Evolutionary conservation across 352 stramenopile genomes (phyloP), one percentile per base, ranked within the genome.

Genomic region (Globisporangium perplexum): DNA sequence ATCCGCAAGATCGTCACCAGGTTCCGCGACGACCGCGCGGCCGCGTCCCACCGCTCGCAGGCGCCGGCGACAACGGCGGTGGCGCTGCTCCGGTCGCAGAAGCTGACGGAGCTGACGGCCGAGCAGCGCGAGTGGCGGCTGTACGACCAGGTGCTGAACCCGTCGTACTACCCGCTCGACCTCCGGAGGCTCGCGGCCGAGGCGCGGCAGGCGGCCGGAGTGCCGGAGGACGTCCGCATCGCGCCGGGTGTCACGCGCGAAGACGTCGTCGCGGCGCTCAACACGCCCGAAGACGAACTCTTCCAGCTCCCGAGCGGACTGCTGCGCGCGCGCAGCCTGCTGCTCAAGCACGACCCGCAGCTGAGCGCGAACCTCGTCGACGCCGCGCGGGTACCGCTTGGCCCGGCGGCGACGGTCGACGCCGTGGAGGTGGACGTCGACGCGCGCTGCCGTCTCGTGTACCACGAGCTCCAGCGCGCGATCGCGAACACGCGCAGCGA

Each of bases 391-490:
- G 64, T 87, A 7, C 61, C 73, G 23, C 63, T 81, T n/a, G 59
- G 68, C 0, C 59, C 68, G 11, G 55, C 61, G 24, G 70, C 57
- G 0, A 39, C 62, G 10, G 55, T 55, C 4, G 66, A 83, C 18
- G 60, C 60, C n/a, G 62, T 93, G 0, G 78, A 93, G 26, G 68
- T 81, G 23, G 90, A 98, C 50, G 60, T 97, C 3, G 92, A 98
- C 51, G 68, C 71, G 6, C 74, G 89, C 14, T 97, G 87, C 47
- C 72, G 90, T 0, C 51, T 90, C n/a, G 74, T 98, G 17, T 90
- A 96, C 42, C 67, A 78, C 10, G 92, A 98, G 50, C 79, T 98
- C 11, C 88, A 98, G 52, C 74, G 88, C 15, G 91, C 88, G 20
- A 84, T 93, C 24, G 72, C 72, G 2, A 96, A 90, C 55, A 86